phyloP scores from a whole-genome alignment of 371 early-diverging fungal genomes.

The Choanephora cucurbitarum region DNA sequence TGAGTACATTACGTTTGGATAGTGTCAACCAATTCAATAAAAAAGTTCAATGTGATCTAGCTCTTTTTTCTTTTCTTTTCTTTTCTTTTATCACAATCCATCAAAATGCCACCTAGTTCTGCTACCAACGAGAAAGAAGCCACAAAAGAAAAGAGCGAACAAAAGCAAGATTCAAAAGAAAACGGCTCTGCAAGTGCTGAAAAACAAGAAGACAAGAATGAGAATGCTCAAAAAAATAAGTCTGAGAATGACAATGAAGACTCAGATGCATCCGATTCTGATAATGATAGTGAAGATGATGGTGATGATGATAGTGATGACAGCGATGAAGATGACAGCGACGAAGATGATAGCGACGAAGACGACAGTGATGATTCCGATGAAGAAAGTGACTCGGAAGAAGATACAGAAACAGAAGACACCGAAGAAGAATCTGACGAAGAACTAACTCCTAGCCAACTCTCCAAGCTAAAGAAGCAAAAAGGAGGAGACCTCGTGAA shows the following conservation, averaged over 20 bases:
- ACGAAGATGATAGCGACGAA: slow-evolving; percentile 11
- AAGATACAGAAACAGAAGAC: slow-evolving; percentile 19
- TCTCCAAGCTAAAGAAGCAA: slow-evolving; percentile 12
- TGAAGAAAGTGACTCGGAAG: slow-evolving; percentile 11
- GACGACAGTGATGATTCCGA: slow-evolving; percentile 9
- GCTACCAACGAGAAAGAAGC: not conserved
- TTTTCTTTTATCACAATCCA: not conserved
- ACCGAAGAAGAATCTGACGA: slow-evolving; percentile 16
- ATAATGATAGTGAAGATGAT: not conserved
- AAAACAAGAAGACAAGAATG: not conserved
- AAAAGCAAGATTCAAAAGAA: slow-evolving; percentile 1
- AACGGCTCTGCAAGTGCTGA: not conserved
- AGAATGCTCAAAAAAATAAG: not conserved
- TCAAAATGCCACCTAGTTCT: not conserved
- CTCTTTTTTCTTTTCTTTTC: not conserved
- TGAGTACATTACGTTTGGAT: not conserved
- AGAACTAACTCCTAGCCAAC: slow-evolving; percentile 15
- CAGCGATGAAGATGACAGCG: not conserved
- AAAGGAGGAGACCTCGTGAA: slow-evolving; percentile 8
- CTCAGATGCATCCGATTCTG: not conserved
- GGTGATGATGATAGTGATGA: slow-evolving; percentile 6
- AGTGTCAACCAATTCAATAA: not conserved
- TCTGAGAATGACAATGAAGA: not conserved
- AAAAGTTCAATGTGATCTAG: not conserved
- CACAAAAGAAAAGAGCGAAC: slow-evolving; percentile 1